These are phyloP conservation scores for Catenaria anguillulae DNA, from an alignment of 371 early-diverging fungal species.

Conservation along the genomic window DNA sequence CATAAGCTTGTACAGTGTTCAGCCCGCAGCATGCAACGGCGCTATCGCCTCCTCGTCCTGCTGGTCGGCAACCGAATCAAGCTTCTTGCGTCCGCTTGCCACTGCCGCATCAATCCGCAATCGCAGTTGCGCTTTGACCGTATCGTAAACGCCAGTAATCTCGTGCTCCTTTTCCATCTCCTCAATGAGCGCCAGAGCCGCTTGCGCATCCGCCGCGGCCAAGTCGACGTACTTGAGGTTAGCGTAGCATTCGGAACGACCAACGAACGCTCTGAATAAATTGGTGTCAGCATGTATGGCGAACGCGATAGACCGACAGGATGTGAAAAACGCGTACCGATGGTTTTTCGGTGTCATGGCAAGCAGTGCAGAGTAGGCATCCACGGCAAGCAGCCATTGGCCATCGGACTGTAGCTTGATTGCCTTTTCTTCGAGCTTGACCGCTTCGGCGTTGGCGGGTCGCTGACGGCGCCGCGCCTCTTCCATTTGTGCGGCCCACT, in stretches of 20 bases:
- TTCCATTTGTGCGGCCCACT: conserved; percentile 2
- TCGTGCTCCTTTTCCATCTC: background rate
- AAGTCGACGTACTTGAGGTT: background rate
- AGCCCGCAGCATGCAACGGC: too few species aligned
- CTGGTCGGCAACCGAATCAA: too few species aligned
- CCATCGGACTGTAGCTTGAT: background rate
- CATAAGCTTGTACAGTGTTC: too few species aligned
- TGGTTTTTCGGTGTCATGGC: background rate
- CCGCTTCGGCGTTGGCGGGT: background rate
- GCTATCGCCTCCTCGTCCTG: too few species aligned
- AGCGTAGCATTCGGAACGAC: background rate
- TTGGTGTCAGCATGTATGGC: too few species aligned
- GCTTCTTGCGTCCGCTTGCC: too few species aligned
- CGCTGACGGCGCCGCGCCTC: background rate
- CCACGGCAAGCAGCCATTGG: background rate
- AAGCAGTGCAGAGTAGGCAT: background rate
- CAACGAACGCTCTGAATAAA: background rate
- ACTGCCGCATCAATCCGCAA: background rate
- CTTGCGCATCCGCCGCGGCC: background rate
- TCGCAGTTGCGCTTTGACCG: background rate
- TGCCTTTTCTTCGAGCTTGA: conserved; percentile 1
- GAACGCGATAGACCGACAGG: too few species aligned
- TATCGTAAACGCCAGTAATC: background rate
- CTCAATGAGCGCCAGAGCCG: background rate
- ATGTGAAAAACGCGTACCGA: too few species aligned